Evolutionary conservation across 2,329 filamentous ascomycete species (phyloP).

Genomic region (Colletotrichum lupini): DNA sequence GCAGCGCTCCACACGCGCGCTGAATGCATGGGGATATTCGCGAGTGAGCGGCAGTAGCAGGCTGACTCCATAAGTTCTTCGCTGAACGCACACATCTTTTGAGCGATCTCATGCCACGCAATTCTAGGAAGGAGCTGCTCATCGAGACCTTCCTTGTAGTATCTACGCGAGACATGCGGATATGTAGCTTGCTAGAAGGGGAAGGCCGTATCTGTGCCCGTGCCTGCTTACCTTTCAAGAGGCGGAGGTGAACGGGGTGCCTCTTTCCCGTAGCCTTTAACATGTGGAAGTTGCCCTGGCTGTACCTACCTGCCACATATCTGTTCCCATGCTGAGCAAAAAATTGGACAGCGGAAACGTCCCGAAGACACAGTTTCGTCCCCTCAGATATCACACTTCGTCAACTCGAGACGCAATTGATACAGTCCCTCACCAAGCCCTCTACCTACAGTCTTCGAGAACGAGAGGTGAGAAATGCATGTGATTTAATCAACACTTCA

Average conservation of each 20-base stretch:
- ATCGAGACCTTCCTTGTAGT: background rate
- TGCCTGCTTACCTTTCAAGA: background rate
- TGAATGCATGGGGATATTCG: too few species aligned
- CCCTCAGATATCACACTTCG: too few species aligned
- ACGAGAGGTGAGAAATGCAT: background rate
- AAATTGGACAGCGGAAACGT: background rate
- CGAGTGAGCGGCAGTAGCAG: too few species aligned
- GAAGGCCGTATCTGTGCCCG: background rate
- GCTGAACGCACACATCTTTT: background rate
- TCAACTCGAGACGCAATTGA: background rate
- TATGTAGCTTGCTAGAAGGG: background rate
- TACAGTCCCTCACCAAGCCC: background rate
- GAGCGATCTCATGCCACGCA: background rate
- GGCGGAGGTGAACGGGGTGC: background rate
- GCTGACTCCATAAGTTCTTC: too few species aligned
- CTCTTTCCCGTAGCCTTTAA: background rate
- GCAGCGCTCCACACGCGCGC: too few species aligned
- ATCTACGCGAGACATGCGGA: background rate
- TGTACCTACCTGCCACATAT: background rate
- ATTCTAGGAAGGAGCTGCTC: background rate
- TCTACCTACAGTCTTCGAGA: background rate
- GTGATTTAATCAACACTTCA: background rate
- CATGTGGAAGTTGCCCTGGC: background rate
- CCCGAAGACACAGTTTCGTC: too few species aligned
- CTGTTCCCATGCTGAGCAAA: background rate